Percentiles rank a stretch among this genome's conserved stretches.
phyloP scores from a whole-genome alignment of 1,284 basidiomycete genomes.

The Jaminaea rosea region DNA sequence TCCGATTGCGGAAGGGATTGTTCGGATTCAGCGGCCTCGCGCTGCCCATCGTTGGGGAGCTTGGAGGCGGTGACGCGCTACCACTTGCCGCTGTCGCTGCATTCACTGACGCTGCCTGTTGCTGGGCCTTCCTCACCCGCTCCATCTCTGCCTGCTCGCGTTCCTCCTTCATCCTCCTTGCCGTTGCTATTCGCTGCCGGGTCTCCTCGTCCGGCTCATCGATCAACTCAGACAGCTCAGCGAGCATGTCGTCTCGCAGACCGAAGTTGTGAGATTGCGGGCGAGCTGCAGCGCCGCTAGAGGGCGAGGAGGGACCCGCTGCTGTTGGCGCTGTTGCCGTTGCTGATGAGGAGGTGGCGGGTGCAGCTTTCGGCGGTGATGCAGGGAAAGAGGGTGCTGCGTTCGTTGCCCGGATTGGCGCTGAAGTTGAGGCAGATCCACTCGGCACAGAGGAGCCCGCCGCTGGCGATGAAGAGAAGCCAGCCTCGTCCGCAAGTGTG shows the following conservation, averaged over 20 bases:
- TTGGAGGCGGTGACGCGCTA: conserved; percentile 2
- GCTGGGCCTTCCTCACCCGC: not conserved
- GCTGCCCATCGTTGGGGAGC: conserved; percentile 2
- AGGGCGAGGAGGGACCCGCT: conserved; percentile 1
- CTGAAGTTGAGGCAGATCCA: too few species aligned
- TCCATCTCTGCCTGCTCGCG: not conserved
- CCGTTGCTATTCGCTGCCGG: not conserved
- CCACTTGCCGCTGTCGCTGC: not conserved
- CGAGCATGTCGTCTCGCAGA: conserved; percentile 22
- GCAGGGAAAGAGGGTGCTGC: not conserved
- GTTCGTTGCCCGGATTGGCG: not conserved
- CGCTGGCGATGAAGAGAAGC: too few species aligned
- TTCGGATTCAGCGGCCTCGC: conserved; percentile 23
- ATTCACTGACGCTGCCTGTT: not conserved
- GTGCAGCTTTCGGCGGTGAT: not conserved
- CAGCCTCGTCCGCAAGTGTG: not conserved
- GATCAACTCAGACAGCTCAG: conserved; percentile 32
- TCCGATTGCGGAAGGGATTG: conserved; percentile 24
- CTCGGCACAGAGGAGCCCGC: not conserved
- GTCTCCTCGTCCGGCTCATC: conserved; percentile 12
- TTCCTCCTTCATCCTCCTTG: not conserved
- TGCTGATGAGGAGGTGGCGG: not conserved
- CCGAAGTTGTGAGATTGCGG: conserved; percentile 10
- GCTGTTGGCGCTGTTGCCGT: not conserved
- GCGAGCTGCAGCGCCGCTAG: not conserved